Conservation (phyloP, 768 basidiomycete species). For the Psilocybe subaeruginosa region DNA sequence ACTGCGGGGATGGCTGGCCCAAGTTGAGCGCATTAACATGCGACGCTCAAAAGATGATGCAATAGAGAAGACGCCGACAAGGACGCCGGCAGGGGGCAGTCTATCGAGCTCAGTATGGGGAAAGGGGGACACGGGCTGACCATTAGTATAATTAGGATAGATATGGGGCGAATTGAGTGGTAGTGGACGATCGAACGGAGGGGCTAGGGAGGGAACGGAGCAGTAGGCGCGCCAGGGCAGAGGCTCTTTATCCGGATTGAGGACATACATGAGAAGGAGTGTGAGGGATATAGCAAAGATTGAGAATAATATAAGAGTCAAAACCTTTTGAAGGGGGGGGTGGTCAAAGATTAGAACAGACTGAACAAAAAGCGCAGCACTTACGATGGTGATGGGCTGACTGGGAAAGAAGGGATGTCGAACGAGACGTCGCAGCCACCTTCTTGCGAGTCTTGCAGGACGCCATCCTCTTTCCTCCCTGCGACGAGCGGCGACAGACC, state of each 20-base stretch:
- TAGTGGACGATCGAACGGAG: slow-evolving; percentile 44
- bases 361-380: slow-evolving; percentile 28
- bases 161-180: slow-evolving; percentile 38
- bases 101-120: slow-evolving; percentile 75
- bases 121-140: slow-evolving; percentile 47
- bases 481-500: slow-evolving; percentile 48
- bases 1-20: slow-evolving; percentile 83
- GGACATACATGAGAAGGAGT: slow-evolving; percentile 84
- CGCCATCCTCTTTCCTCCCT: slow-evolving; percentile 54
- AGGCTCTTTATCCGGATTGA: slow-evolving; percentile 95
- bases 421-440: slow-evolving; percentile 56
- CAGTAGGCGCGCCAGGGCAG: slow-evolving; percentile 96
- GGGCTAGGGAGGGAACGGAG: slow-evolving; percentile 58
- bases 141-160: slow-evolving; percentile 40
- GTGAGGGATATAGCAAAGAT: slow-evolving; percentile 84
- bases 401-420: slow-evolving; percentile 79
- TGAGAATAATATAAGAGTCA: slow-evolving; percentile 64
- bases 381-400: slow-evolving; percentile 80
- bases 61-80: slow-evolving; percentile 89
- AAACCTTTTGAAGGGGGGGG: slow-evolving; percentile 23
- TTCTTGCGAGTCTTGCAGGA: slow-evolving; percentile 52
- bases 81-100: slow-evolving; percentile 82
- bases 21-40: slow-evolving; percentile 86
- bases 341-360: not conserved
- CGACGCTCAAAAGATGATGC: slow-evolving; percentile 85